A percentile compares a stretch with the other conserved stretches of the same genome.
phyloP scores from a whole-genome alignment of 345 rosid genomes.

The Turritis glabra region DNA sequence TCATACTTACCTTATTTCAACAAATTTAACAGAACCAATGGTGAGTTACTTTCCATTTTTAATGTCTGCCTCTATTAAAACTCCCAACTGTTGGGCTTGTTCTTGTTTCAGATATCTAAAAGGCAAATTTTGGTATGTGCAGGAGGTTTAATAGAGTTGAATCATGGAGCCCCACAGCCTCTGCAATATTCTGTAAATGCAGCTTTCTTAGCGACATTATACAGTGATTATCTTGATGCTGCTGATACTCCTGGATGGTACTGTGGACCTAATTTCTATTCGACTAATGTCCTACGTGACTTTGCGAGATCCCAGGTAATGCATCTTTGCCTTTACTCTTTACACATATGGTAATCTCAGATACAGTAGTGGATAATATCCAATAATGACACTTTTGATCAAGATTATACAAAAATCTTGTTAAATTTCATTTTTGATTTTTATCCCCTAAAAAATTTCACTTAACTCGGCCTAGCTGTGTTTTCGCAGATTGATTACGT shows the following conservation, averaged over 20 bases:
- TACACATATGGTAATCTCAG: neutral
- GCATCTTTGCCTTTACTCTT: neutral
- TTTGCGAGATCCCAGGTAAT: conserved; percentile 87
- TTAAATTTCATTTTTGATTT: neutral
- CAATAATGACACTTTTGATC: neutral
- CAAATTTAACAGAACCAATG: conserved; percentile 71
- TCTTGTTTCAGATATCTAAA: neutral
- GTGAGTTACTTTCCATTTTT: conserved; percentile 38
- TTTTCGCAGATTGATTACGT: conserved; percentile 75
- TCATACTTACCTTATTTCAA: conserved; percentile 68
- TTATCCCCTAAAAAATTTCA: neutral
- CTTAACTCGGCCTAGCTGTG: neutral
- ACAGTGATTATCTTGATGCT: conserved; percentile 91
- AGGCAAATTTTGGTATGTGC: conserved; percentile 18
- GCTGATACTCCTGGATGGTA: conserved; percentile 98
- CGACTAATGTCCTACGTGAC: conserved; percentile 65
- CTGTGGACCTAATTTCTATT: conserved; percentile 88
- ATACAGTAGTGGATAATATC: neutral
- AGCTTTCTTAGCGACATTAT: conserved; percentile 81
- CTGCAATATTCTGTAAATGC: conserved; percentile 92
- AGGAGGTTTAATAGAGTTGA: conserved; percentile 88
- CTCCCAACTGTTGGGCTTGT: conserved; percentile 25
- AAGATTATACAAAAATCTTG: neutral
- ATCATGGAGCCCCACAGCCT: conserved; percentile 96
- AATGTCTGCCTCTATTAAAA: neutral